phyloP scores from a whole-genome alignment of 2,329 filamentous ascomycete genomes.

The Beauveria sp. region DNA sequence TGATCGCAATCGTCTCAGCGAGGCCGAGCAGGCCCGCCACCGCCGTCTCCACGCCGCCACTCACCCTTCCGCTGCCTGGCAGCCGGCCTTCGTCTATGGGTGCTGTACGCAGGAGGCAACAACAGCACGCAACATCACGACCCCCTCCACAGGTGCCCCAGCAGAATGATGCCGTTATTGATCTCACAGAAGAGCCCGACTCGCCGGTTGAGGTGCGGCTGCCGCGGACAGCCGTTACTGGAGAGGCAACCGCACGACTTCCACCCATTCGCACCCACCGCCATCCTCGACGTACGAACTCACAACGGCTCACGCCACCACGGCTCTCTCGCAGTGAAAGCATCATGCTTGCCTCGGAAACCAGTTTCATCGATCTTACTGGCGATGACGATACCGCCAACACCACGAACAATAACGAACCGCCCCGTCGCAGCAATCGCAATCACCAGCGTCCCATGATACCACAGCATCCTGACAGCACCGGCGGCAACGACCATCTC shows the following conservation, averaged over 20 bases:
- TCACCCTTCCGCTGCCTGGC: background rate
- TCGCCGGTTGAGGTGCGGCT: constrained; percentile 33
- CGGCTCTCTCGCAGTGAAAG: constrained; percentile 38
- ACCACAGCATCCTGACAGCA: background rate
- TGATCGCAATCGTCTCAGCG: constrained; percentile 24
- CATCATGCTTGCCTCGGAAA: constrained; percentile 28
- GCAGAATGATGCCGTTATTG: constrained; percentile 32
- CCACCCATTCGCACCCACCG: constrained; percentile 15
- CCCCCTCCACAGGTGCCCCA: constrained; percentile 9
- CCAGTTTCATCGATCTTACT: constrained; percentile 46
- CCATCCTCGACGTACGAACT: constrained; percentile 35
- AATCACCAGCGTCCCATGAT: constrained; percentile 12
- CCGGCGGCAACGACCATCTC: constrained; percentile 17
- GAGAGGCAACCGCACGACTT: background rate
- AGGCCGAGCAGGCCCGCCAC: constrained; percentile 1
- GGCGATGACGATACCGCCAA: constrained; percentile 28
- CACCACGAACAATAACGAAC: constrained; percentile 8
- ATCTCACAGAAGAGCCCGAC: constrained; percentile 44
- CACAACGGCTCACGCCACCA: constrained; percentile 33
- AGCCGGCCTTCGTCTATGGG: background rate
- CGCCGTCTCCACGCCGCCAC: background rate
- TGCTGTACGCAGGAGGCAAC: background rate
- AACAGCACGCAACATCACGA: constrained; percentile 10
- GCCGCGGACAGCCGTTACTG: constrained; percentile 15
- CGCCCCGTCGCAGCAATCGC: constrained; percentile 5